Evolutionary conservation across 331 rosid species (phyloP), one percentile per base, ranked within the genome.

Genomic region (Rhamnella rubrinervis): DNA sequence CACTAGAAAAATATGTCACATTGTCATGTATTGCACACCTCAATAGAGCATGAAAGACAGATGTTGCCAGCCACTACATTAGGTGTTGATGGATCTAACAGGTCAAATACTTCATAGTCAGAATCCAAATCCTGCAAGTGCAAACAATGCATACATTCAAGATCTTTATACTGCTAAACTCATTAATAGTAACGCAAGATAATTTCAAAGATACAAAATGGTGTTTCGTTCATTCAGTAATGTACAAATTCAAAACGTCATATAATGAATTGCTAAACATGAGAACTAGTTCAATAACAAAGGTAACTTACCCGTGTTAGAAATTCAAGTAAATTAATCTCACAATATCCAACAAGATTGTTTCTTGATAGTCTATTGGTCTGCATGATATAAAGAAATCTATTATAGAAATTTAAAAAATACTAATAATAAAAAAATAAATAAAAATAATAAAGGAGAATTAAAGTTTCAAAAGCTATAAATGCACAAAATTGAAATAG

Each of bases 271-370:
- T 23, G 37, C 46, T 67, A 52, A 64, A 37, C 28, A 44, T 28
- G 13, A 53, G 23, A 37, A 7, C 38, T 35, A n/a, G 18, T 60
- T 57, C 59, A 71, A 66, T 8, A 53, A 58, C 5, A 71, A 72
- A 46, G 46, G 82, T 58, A 61, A 59, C 89, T 85, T 66, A 85
- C 98, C 87, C 75, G 76, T 53, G 88, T 40, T 68, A 93, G 83
- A 83, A 83, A 89, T 62, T 93, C 97, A 74, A 93, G 85, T 26
- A 93, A 95, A 87, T 91, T 89, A 68, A 93, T 71, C 78, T 93
- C 98, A 75, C 96, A 83, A 76, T 83, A 93, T 79, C 98, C 98
- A 55, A 91, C 81, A 68, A 93, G 87, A 58, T 81, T 85, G 86
- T 85, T 93, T 64, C 86, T 73, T 74, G 96, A 81, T 67, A 93